Base-by-base conservation (phyloP, 2,329 filamentous ascomycete species). In the Scedosporium dehoogii region DNA sequence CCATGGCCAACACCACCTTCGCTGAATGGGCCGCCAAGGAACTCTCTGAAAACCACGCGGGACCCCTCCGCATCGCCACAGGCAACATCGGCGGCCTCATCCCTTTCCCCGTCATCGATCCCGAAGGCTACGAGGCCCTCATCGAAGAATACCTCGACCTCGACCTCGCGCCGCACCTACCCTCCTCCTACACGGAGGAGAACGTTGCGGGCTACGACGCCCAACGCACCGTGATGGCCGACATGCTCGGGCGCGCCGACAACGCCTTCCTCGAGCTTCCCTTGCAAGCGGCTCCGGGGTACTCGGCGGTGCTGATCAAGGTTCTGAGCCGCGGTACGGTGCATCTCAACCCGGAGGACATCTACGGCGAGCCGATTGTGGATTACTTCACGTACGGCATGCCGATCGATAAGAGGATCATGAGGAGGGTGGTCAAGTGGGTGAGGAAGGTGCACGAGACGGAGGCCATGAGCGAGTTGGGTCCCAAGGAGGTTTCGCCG, bases 291-390 rank as follows among this genome's bases (percentile, higher is more conserved):
- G 58, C 51, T 21, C 60, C 59, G 14, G 14, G 44, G 21, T 64
- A 58, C 42, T 63, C 63, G 5, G 38, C 58, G 6, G 64, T 66
- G 12, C 56, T 64, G 23, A 65, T 65, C 63, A 65, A 66, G 61
- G 55, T 41, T 4, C 57, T 65, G 21, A 59, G 60, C 21, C 62
- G 65, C 2, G 82, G 82, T n/a, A 79, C 76, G 1, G 80, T 85
- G 9, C 75, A 70, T 1, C 76, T 84, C 6, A 73, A 73, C 44
- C 82, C 81, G 0, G 71, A 76, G 0, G 76, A 84, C 67, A 81
- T 81, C 0, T 78, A 78, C 21, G 81, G 82, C 55, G 74, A 77
- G 14, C 82, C 82, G 0, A 68, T 78, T 14, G 82, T 83, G 63
- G 70, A 74, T 61, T 81, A 80, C 71, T 76, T 77, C 65, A 80